A percentile compares a stretch with the other conserved stretches of the same genome.
Conservation (phyloP, 352 stramenopile genomes). For the Globisporangium parvum region DNA sequence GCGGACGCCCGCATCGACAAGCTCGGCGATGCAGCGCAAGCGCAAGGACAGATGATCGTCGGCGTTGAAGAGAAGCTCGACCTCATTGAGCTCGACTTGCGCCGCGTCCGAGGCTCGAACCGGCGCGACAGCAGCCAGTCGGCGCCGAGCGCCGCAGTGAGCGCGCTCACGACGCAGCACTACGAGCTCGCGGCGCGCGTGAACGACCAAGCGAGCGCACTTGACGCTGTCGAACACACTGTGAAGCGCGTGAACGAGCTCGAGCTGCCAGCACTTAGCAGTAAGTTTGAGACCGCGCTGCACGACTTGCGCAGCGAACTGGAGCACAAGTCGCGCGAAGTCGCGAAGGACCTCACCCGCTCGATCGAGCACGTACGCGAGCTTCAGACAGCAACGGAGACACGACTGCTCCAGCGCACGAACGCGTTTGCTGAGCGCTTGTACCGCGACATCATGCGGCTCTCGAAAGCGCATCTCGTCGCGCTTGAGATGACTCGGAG, state of each 20-base stretch:
- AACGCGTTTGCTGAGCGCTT: conserved; percentile 29
- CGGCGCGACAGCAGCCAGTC: conserved; percentile 31
- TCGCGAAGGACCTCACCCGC: conserved; percentile 27
- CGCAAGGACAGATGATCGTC: conserved; percentile 35
- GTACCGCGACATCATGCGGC: conserved; percentile 42
- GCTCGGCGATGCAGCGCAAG: conserved; percentile 32
- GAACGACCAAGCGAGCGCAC: conserved; percentile 15
- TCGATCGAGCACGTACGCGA: conserved; percentile 25
- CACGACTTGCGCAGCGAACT: too few relatives aligned
- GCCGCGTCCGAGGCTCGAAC: conserved; percentile 31
- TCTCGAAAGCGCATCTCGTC: conserved; percentile 42
- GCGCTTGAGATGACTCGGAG: conserved; percentile 31
- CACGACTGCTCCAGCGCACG: conserved; percentile 20
- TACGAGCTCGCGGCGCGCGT: conserved; percentile 35
- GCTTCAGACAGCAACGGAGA: conserved; percentile 15
- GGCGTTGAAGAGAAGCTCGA: too few relatives aligned
- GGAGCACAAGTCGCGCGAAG: conserved; percentile 34
- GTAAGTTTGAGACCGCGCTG: conserved; percentile 35
- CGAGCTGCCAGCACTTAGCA: conserved; percentile 33
- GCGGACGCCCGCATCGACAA: conserved; percentile 33
- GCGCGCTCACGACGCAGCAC: conserved; percentile 14
- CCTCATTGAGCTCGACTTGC: too few relatives aligned
- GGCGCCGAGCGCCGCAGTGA: conserved; percentile 16
- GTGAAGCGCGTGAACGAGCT: conserved; percentile 25
- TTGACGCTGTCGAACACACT: conserved; percentile 26